phyloP scores from a whole-genome alignment of 1,139 yeast genomes.

The Kodamaea derodonti region DNA sequence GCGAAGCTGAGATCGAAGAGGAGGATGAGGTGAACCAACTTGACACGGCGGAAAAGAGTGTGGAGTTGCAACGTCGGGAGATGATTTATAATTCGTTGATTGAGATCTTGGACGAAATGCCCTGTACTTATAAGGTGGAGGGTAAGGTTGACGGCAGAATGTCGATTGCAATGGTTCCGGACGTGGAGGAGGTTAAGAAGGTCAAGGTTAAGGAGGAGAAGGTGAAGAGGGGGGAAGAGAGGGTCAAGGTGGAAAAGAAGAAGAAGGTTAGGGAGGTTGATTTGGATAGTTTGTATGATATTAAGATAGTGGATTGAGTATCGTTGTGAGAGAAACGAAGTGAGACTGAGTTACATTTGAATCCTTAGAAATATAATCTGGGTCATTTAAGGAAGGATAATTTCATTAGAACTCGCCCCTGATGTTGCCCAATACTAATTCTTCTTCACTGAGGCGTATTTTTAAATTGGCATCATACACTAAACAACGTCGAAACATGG shows the following conservation, averaged over 20 bases:
- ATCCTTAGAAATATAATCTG: no score
- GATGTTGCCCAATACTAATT: no score
- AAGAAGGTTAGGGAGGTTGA: constrained; percentile 29
- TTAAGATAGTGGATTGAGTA: constrained; percentile 36
- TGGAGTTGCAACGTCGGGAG: constrained; percentile 31
- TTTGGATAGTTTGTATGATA: constrained; percentile 39
- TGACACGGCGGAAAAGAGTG: constrained; percentile 19
- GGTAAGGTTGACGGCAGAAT: constrained; percentile 26
- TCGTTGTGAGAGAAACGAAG: not conserved
- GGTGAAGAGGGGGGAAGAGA: constrained; percentile 3
- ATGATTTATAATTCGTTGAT: constrained; percentile 25
- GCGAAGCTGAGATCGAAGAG: constrained; percentile 3
- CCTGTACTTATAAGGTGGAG: constrained; percentile 26
- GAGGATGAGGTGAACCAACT: constrained; percentile 6
- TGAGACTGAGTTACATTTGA: no score
- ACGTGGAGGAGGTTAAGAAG: constrained; percentile 5
- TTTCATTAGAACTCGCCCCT: no score
- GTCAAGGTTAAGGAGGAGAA: constrained; percentile 12
- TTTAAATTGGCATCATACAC: no score
- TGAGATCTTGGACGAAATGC: constrained; percentile 25
- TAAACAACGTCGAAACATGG: no score
- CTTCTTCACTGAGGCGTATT: no score
- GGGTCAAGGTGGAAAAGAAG: constrained; percentile 11
- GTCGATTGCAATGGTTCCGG: constrained; percentile 13
- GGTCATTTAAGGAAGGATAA: no score